phyloP scores from a whole-genome alignment of 164 flowering plant genomes.

The Annona squamosa region DNA sequence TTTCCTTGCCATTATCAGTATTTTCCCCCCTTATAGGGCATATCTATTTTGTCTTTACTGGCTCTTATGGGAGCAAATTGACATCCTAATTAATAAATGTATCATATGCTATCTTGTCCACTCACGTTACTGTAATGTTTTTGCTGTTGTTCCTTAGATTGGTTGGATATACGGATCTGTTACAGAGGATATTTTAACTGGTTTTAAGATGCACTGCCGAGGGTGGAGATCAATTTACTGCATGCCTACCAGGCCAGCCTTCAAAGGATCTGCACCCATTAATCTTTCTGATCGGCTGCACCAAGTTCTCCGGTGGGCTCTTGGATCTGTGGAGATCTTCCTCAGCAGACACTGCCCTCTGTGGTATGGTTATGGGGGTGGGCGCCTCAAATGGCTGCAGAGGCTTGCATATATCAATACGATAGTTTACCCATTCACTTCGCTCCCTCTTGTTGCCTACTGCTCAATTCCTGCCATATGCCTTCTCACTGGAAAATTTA shows the following conservation, averaged over 20 bases:
- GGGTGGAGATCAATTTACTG: constrained; percentile 99
- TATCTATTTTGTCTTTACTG: no score
- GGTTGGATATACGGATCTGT: constrained; percentile 99
- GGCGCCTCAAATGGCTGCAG: constrained; percentile 92
- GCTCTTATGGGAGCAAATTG: no score
- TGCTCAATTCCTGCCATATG: constrained; percentile 88
- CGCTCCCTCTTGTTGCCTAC: constrained; percentile 90
- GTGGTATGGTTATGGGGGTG: constrained; percentile 94
- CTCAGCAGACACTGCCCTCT: constrained; percentile 94
- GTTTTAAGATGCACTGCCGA: constrained; percentile 98
- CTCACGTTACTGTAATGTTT: neutral
- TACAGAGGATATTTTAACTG: constrained; percentile 93
- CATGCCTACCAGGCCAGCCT: constrained; percentile 96
- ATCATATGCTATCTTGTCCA: neutral
- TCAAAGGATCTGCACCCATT: constrained; percentile 98
- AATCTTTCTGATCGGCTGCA: constrained; percentile 91
- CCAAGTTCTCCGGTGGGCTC: constrained; percentile 97
- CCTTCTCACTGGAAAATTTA: constrained; percentile 95
- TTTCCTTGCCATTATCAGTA: no score
- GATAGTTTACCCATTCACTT: constrained; percentile 92
- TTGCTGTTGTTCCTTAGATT: constrained; percentile 38
- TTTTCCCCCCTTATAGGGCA: no score
- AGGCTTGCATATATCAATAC: constrained; percentile 90
- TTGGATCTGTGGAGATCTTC: constrained; percentile 93
- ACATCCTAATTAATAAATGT: neutral